Evolutionary conservation across 495 filamentous ascomycete species (phyloP).

Genomic region (Xylona heveae): DNA sequence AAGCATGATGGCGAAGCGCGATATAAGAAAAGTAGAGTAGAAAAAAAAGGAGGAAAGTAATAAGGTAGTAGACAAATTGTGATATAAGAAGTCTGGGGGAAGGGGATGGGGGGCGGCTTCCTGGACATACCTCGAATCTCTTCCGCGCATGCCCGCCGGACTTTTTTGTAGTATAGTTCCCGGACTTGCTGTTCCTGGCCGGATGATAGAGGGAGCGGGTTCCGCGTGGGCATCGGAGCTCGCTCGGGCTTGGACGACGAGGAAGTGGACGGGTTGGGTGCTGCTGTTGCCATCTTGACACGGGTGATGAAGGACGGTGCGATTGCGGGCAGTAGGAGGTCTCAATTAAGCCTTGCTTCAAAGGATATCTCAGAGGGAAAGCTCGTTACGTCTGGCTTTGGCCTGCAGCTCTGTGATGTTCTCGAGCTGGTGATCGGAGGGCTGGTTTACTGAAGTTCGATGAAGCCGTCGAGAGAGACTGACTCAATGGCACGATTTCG

Average conservation of each 20-base stretch:
- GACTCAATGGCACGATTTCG: no score
- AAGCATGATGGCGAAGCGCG: no score
- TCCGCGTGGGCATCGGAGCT: conserved; percentile 36
- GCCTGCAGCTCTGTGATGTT: no score
- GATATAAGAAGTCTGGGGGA: neutral
- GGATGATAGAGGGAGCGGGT: conserved; percentile 81
- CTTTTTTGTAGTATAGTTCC: conserved; percentile 73
- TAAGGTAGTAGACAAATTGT: conserved; percentile 3
- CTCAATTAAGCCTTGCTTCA: no score
- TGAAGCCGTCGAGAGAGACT: no score
- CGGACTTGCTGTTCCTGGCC: conserved; percentile 81
- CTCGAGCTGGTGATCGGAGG: no score
- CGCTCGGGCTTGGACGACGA: neutral
- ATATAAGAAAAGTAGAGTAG: conserved; percentile 2
- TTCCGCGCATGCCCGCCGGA: conserved; percentile 51
- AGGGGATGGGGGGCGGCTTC: conserved; percentile 1
- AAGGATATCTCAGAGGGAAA: no score
- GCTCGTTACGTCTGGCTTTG: no score
- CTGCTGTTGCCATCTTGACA: conserved; percentile 10
- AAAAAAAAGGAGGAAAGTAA: neutral
- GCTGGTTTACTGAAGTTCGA: no score
- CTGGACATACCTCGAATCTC: conserved; percentile 60
- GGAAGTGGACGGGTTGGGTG: conserved; percentile 1
- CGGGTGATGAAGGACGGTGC: no score
- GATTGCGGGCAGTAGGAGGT: no score